These are phyloP conservation scores for Candida arabinofermentans DNA, from an alignment of 805 yeast genomes.

Conservation along the genomic window DNA sequence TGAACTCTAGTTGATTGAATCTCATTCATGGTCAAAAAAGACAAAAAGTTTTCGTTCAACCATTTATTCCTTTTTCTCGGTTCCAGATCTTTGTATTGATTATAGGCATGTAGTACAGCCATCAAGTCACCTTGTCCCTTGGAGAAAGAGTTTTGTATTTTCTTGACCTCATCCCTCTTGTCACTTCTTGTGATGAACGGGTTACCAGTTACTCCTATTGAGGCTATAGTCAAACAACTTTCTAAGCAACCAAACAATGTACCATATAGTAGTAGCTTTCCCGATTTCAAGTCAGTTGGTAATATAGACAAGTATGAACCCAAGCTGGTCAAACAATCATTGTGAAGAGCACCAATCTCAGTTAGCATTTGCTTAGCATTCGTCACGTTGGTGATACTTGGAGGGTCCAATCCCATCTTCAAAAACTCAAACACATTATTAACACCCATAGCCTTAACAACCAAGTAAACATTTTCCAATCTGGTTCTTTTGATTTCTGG, in stretches of 20 bases:
- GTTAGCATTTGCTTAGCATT: constrained; percentile 49
- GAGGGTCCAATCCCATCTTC: constrained; percentile 77
- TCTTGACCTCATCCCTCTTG: constrained; percentile 59
- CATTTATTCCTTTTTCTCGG: constrained; percentile 37
- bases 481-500: constrained; percentile 89
- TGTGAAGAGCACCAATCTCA: constrained; percentile 69
- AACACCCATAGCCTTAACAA: constrained; percentile 87
- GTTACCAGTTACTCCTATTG: constrained; percentile 66
- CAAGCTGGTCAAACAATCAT: constrained; percentile 56
- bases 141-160: constrained; percentile 35
- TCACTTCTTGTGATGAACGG: constrained; percentile 68
- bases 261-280: constrained; percentile 75
- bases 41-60: constrained; percentile 54
- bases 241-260: constrained; percentile 82
- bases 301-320: constrained; percentile 77
- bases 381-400: constrained; percentile 47
- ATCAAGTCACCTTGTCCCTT: constrained; percentile 71
- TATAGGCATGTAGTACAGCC: constrained; percentile 58
- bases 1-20: constrained; percentile 69
- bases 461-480: constrained; percentile 74
- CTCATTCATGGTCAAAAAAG: constrained; percentile 63
- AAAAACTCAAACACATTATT: constrained; percentile 66
- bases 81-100: constrained; percentile 40
- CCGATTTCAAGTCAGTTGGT: constrained; percentile 84
- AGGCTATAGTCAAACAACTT: constrained; percentile 72